These are phyloP conservation scores for Linum usitatissimum DNA, from an alignment of 345 rosid species.

Conservation along the genomic window DNA sequence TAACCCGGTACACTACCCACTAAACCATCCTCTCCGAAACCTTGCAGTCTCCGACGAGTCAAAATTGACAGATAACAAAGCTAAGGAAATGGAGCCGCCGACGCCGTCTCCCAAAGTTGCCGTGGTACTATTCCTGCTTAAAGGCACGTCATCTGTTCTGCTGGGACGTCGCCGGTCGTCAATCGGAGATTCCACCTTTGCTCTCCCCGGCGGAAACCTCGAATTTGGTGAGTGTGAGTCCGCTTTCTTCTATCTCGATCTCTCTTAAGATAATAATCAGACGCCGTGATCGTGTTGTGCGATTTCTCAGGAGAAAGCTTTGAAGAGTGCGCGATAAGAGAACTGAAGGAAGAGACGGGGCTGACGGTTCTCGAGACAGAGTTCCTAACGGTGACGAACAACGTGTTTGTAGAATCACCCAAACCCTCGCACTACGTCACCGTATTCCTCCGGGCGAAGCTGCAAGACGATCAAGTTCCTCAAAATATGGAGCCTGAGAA, in stretches of 20 bases:
- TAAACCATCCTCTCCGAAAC: no score
- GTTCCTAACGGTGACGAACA: slow-evolving; percentile 56
- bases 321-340: slow-evolving; percentile 72
- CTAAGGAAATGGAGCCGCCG: slow-evolving; percentile 1
- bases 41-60: background rate
- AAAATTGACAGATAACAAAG: slow-evolving; percentile 16
- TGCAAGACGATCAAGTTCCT: slow-evolving; percentile 38
- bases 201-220: slow-evolving; percentile 94
- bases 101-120: slow-evolving; percentile 49
- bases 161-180: slow-evolving; percentile 67
- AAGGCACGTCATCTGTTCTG: slow-evolving; percentile 47
- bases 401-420: slow-evolving; percentile 36
- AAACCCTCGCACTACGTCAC: slow-evolving; percentile 64
- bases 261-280: background rate
- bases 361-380: slow-evolving; percentile 36
- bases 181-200: slow-evolving; percentile 59
- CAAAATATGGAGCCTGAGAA: slow-evolving; percentile 58
- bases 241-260: background rate
- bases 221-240: slow-evolving; percentile 56
- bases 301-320: slow-evolving; percentile 65
- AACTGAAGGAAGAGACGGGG: slow-evolving; percentile 74
- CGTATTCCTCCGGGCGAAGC: slow-evolving; percentile 39
- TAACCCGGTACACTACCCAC: no score
- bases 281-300: background rate
- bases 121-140: slow-evolving; percentile 58